Percentiles rank a stretch among this genome's conserved stretches.
Conservation (phyloP, 1,284 basidiomycete genomes). For the Pterulicium gracile region DNA sequence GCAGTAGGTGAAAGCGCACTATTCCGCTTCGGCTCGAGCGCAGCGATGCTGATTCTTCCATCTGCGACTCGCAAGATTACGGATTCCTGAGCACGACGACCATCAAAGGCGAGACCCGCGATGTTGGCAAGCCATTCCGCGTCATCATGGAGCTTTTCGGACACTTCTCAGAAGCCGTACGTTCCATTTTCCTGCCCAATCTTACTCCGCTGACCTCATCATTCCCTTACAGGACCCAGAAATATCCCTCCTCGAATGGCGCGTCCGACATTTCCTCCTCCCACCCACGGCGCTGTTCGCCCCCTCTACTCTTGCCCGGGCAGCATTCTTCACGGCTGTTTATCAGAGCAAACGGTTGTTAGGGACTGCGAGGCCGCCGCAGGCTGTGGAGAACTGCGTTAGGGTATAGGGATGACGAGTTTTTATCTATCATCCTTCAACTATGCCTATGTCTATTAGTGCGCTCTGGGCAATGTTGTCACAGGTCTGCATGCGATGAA, state of each 20-base stretch:
- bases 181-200: neutral
- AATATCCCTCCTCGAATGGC: neutral
- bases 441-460: too few relatives aligned
- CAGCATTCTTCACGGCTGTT: too few relatives aligned
- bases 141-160: neutral
- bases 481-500: too few relatives aligned
- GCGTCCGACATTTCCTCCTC: neutral
- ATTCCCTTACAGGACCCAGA: neutral
- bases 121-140: neutral
- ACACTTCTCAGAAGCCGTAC: neutral
- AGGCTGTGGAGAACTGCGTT: too few relatives aligned
- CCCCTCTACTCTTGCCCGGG: neutral
- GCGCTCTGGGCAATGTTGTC: too few relatives aligned
- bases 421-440: too few relatives aligned
- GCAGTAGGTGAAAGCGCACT: neutral
- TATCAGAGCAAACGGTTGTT: too few relatives aligned
- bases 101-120: neutral
- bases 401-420: too few relatives aligned
- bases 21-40: neutral
- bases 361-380: too few relatives aligned
- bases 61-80: conserved; percentile 1
- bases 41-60: neutral
- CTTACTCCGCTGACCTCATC: neutral
- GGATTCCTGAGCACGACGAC: neutral
- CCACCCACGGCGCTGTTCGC: neutral